These are phyloP conservation scores for Entomortierella parvispora DNA, from an alignment of 192 early-diverging fungal species.

Conservation along the genomic window DNA sequence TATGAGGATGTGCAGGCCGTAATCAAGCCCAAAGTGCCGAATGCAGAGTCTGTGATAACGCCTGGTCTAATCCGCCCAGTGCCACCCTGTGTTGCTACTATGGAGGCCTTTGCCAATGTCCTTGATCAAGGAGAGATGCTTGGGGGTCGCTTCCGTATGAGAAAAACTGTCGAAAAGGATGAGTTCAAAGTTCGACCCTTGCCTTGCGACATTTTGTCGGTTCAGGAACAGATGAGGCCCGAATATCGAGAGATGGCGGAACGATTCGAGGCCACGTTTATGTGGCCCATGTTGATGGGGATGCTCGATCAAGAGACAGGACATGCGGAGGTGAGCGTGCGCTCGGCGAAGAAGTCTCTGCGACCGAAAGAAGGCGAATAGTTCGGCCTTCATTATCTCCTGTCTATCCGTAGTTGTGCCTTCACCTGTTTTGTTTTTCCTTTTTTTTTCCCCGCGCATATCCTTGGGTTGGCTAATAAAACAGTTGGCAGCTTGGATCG, in stretches of 20 bases:
- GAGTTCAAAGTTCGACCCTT: background rate
- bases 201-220: background rate
- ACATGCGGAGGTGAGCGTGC: background rate
- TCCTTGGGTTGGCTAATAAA: too few species aligned
- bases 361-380: too few species aligned
- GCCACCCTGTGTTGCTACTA: constrained; percentile 32
- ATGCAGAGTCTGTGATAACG: constrained; percentile 1
- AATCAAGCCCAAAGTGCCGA: background rate
- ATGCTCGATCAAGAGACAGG: constrained; percentile 35
- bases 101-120: constrained; percentile 14
- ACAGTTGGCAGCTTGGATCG: too few species aligned
- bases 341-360: background rate
- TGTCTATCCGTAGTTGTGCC: too few species aligned
- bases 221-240: constrained; percentile 11
- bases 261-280: constrained; percentile 35
- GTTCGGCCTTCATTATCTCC: too few species aligned
- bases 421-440: too few species aligned
- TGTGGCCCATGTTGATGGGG: constrained; percentile 42
- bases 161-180: background rate
- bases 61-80: constrained; percentile 35
- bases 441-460: too few species aligned
- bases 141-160: constrained; percentile 11
- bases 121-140: constrained; percentile 16
- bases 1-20: background rate
- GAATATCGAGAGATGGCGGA: constrained; percentile 33